phyloP scores from a whole-genome alignment of 345 rosid species.

The Populus nigra region DNA sequence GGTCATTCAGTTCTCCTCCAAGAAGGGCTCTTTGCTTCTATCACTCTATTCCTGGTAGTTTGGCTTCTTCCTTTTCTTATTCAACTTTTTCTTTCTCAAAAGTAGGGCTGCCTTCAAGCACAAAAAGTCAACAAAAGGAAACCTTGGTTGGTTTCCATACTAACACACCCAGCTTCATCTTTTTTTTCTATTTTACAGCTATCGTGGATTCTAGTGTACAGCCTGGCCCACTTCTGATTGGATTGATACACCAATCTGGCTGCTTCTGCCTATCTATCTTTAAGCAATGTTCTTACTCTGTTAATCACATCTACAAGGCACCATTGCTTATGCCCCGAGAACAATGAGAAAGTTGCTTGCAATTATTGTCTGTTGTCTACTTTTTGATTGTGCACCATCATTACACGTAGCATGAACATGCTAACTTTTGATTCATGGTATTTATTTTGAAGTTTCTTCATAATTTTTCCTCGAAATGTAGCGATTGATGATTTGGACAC shows the following conservation, averaged over 20 bases:
- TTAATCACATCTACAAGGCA: constrained; percentile 17
- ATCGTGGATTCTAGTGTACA: constrained; percentile 90
- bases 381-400: constrained; percentile 19
- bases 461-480: not conserved
- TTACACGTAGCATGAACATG: constrained; percentile 24
- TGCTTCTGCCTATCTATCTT: constrained; percentile 3
- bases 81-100: not conserved
- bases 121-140: not conserved
- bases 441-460: constrained; percentile 11
- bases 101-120: not conserved
- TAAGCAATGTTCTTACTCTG: constrained; percentile 3
- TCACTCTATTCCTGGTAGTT: constrained; percentile 84
- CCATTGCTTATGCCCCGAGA: constrained; percentile 19
- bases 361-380: constrained; percentile 3
- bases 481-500: constrained; percentile 6
- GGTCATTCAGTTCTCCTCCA: constrained; percentile 94
- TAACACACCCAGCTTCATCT: constrained; percentile 6
- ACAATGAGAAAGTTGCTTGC: constrained; percentile 18
- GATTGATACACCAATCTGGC: constrained; percentile 12
- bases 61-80: constrained; percentile 3
- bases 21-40: constrained; percentile 87
- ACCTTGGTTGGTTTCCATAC: constrained; percentile 6
- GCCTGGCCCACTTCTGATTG: constrained; percentile 81
- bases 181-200: constrained; percentile 54
- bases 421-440: constrained; percentile 9